Conservation (phyloP, 2,329 filamentous ascomycete genomes). For the Dothideomycetes sp. region DNA sequence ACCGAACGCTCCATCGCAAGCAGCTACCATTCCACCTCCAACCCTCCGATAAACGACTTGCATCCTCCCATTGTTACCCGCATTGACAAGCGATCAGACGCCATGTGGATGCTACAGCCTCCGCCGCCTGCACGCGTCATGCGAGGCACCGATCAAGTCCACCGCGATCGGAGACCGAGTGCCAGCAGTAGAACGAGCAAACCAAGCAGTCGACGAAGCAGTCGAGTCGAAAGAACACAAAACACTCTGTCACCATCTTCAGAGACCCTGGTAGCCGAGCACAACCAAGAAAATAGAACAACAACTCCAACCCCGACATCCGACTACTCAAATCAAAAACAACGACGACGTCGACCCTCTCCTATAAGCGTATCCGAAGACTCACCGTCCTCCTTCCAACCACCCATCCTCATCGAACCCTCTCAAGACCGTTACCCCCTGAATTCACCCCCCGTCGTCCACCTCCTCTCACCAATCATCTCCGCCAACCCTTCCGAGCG, state of each 20-base stretch:
- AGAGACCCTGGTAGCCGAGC: background rate
- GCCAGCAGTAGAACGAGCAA: conserved; percentile 30
- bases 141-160: conserved; percentile 31
- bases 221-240: conserved; percentile 25
- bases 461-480: conserved; percentile 19
- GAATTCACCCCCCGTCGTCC: conserved; percentile 3
- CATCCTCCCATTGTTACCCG: conserved; percentile 41
- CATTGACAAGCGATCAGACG: conserved; percentile 44
- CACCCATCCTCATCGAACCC: conserved; percentile 16
- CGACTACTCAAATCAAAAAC: conserved; percentile 10
- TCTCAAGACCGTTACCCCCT: conserved; percentile 7
- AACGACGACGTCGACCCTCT: conserved; percentile 15
- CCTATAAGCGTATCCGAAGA: conserved; percentile 16
- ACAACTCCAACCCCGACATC: conserved; percentile 15
- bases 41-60: conserved; percentile 62
- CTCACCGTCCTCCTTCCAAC: conserved; percentile 16
- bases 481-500: conserved; percentile 18
- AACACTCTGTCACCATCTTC: conserved; percentile 17
- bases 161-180: conserved; percentile 49
- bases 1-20: conserved; percentile 19
- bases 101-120: conserved; percentile 86
- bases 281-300: background rate
- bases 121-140: conserved; percentile 84
- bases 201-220: conserved; percentile 31
- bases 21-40: conserved; percentile 11